Base-by-base conservation (phyloP, 176 grass and related monocot genomes). In the Oropetium thomaeum region DNA sequence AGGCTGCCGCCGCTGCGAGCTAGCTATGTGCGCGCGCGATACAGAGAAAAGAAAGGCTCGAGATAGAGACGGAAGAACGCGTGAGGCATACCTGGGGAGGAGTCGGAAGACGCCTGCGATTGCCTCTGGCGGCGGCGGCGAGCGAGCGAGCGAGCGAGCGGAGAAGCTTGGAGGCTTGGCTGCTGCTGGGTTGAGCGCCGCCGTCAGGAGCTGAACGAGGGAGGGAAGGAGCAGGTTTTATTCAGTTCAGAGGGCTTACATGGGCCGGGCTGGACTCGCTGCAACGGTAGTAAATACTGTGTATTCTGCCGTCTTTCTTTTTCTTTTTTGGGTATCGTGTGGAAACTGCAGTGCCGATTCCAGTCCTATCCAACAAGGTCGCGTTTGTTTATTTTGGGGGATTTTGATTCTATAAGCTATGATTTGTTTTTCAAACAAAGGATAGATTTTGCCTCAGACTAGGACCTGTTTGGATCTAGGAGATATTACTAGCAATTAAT, bases 151-250 rank as follows among this genome's bases (percentile, higher is more conserved):
- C 59, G 75, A 65, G n/a, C n/a, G n/a, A n/a, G n/a, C n/a, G n/a
- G n/a, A n/a, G 75, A 35, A 63, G 51, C 22, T 37, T 72, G 3
- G 54, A 74, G 41, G 84, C 45, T 29, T 81, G 27, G 53, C 58
- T 81, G 63, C 58, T 81, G 63, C 77, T 69, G 10, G 69, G 37
- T 76, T 67, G 44, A 58, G 84, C 52, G 78, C 65, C 71, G 84
- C 78, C 84, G 71, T 70, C 64, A 51, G 58, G 34, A 28, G 54
- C 32, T 22, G 65, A 72, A 75, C 67, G 68, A 81, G 77, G 71
- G 82, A 81, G 77, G 78, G 78, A 81, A 81, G 65, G 16, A 75
- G 68, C 28, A 7, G 64, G 44, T 37, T 81, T 86, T 81, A 63
- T 86, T 81, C 64, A 67, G 77, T 53, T 75, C 17, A 33, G 28